Evolutionary conservation across 768 basidiomycete species (phyloP).

Genomic region (Aureoboletus auriporus): DNA sequence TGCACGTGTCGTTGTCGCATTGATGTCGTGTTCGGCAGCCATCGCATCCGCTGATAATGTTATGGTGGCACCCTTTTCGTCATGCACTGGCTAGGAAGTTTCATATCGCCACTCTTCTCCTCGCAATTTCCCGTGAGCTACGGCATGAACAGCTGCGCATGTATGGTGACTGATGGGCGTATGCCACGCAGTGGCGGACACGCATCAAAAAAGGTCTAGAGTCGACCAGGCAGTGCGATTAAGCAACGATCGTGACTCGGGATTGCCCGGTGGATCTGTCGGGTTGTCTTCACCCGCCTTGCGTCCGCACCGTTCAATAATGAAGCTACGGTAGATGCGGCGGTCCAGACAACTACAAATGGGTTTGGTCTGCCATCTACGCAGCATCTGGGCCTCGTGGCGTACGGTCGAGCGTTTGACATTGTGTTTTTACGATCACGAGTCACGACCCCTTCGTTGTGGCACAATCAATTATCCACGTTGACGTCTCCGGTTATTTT

Average conservation of each 20-base stretch:
- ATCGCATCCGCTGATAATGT: constrained; percentile 6
- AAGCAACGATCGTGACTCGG: constrained; percentile 18
- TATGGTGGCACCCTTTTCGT: constrained; percentile 1
- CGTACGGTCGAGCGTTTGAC: background rate
- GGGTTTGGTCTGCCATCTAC: constrained; percentile 12
- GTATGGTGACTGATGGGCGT: constrained; percentile 29
- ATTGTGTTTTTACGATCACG: constrained; percentile 5
- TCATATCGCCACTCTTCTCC: constrained; percentile 13
- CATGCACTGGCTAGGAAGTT: constrained; percentile 8
- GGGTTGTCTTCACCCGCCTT: constrained; percentile 12
- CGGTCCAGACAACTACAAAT: constrained; percentile 11
- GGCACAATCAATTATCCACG: constrained; percentile 3
- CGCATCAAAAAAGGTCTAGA: constrained; percentile 1
- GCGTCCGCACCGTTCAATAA: constrained; percentile 15
- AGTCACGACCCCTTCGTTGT: constrained; percentile 1
- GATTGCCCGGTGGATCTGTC: constrained; percentile 16
- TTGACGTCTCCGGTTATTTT: constrained; percentile 3
- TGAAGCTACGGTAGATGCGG: constrained; percentile 8
- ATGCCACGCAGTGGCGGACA: constrained; percentile 22
- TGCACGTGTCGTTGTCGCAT: constrained; percentile 5
- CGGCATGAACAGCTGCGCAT: constrained; percentile 24
- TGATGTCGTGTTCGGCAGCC: constrained; percentile 3
- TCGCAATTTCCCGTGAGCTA: constrained; percentile 23
- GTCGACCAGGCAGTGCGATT: constrained; percentile 14
- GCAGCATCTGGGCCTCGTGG: constrained; percentile 21